These are phyloP conservation scores for Beauveria australis DNA, from an alignment of 2,329 filamentous ascomycete genomes.

Conservation along the genomic window DNA sequence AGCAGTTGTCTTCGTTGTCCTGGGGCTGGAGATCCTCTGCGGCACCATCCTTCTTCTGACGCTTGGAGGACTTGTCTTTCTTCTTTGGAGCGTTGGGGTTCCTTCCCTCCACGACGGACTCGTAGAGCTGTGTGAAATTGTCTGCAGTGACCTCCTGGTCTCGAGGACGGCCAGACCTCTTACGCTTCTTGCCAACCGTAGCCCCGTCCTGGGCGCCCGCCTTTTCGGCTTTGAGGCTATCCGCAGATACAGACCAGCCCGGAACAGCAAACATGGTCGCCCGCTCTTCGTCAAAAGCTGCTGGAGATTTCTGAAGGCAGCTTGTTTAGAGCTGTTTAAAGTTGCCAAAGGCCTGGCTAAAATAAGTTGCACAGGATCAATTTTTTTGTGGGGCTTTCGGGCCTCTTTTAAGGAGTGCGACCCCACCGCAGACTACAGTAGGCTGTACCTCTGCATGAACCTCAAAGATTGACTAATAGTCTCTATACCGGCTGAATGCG, in stretches of 20 bases:
- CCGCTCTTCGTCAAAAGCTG: background rate
- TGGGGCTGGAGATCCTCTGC: conserved; percentile 11
- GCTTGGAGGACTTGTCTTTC: conserved; percentile 23
- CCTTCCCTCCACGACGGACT: conserved; percentile 67
- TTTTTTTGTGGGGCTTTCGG: conserved; percentile 11
- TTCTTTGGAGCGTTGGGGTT: conserved; percentile 23
- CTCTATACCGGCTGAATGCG: background rate
- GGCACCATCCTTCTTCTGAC: conserved; percentile 20
- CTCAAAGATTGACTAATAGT: background rate
- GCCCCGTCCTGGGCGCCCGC: conserved; percentile 24
- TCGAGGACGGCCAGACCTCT: conserved; percentile 27
- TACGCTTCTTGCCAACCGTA: conserved; percentile 51
- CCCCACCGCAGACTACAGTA: too few species aligned
- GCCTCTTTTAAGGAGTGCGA: background rate
- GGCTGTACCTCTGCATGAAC: background rate
- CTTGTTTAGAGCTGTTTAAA: background rate
- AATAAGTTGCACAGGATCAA: conserved; percentile 8
- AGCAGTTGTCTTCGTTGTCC: conserved; percentile 13
- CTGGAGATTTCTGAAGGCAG: background rate
- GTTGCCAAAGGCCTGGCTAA: background rate
- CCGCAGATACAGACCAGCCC: conserved; percentile 78
- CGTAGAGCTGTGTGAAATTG: conserved; percentile 74
- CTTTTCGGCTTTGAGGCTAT: conserved; percentile 62
- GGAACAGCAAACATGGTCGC: conserved; percentile 78
- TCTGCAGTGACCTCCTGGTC: conserved; percentile 48